phyloP scores from a whole-genome alignment of 2,329 filamentous ascomycete genomes.

The Colletotrichum siamense region DNA sequence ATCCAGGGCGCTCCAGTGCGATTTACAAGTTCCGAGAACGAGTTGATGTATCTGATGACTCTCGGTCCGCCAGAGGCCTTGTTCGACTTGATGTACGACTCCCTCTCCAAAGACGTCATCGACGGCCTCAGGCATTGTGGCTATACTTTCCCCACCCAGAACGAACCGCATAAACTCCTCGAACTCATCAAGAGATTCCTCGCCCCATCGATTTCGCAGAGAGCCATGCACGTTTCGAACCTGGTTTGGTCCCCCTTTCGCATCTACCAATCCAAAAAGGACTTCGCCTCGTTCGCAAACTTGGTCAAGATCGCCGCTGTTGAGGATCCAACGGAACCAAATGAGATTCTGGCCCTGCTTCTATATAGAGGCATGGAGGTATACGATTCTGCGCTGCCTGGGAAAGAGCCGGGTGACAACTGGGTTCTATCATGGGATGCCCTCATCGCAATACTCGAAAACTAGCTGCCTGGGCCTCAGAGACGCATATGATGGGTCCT shows the following conservation, averaged over 20 bases:
- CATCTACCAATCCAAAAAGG: background rate
- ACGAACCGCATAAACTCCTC: background rate
- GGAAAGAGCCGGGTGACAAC: too few species aligned
- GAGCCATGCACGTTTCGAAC: background rate
- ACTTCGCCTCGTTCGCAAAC: background rate
- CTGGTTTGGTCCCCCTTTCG: background rate
- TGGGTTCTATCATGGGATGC: background rate
- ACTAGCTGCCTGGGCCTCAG: background rate
- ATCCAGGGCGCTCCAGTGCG: too few species aligned
- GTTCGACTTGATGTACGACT: background rate
- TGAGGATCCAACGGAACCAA: background rate
- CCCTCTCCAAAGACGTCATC: rapidly evolving
- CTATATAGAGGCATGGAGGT: background rate
- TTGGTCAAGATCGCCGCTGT: background rate
- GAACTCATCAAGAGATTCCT: background rate
- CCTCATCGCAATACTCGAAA: background rate
- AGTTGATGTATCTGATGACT: background rate
- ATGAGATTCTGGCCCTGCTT: background rate
- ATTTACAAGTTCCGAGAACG: background rate
- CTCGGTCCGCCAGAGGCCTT: background rate
- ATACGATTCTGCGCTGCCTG: rapidly evolving
- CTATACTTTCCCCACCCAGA: background rate
- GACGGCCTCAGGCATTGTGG: background rate
- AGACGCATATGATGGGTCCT: background rate
- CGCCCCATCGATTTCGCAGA: background rate